A percentile compares a stretch with the other conserved stretches of the same genome.
Evolutionary conservation across 768 basidiomycete genomes (phyloP).

Genomic region (Boletus reticulatus): DNA sequence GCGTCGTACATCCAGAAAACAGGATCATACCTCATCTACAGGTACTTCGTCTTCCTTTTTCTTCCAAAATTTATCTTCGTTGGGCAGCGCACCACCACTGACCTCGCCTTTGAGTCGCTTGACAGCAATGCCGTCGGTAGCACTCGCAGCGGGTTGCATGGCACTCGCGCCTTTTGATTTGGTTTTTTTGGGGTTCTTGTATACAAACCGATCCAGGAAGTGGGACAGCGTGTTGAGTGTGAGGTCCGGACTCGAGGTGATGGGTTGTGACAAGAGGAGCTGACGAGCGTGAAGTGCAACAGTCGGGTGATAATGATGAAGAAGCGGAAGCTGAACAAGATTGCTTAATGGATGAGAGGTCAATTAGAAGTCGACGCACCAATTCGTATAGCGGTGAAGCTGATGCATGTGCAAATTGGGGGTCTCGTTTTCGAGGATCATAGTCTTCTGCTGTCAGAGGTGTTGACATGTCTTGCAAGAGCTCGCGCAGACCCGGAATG

Average conservation of each 20-base stretch:
- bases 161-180: slow-evolving; percentile 76
- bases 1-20: background rate
- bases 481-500: slow-evolving; percentile 42
- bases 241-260: slow-evolving; percentile 85
- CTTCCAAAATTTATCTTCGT: slow-evolving; percentile 74
- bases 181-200: slow-evolving; percentile 88
- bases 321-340: slow-evolving; percentile 62
- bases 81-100: slow-evolving; percentile 50
- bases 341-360: background rate
- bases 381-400: slow-evolving; percentile 87
- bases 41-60: slow-evolving; percentile 70
- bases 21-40: slow-evolving; percentile 69
- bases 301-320: slow-evolving; percentile 88
- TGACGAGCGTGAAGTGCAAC: slow-evolving; percentile 84
- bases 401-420: slow-evolving; percentile 79
- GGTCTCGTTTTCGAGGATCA: slow-evolving; percentile 89
- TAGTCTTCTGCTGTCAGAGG: slow-evolving; percentile 45
- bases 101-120: slow-evolving; percentile 68
- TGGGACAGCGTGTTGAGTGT: slow-evolving; percentile 90
- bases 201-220: slow-evolving; percentile 96
- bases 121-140: slow-evolving; percentile 60
- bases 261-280: slow-evolving; percentile 65
- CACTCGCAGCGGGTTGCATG: slow-evolving; percentile 90
- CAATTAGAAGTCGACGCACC: slow-evolving; percentile 42
- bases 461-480: slow-evolving; percentile 39